phyloP scores from a whole-genome alignment of 192 early-diverging fungal genomes.

The Coemansia sp. region DNA sequence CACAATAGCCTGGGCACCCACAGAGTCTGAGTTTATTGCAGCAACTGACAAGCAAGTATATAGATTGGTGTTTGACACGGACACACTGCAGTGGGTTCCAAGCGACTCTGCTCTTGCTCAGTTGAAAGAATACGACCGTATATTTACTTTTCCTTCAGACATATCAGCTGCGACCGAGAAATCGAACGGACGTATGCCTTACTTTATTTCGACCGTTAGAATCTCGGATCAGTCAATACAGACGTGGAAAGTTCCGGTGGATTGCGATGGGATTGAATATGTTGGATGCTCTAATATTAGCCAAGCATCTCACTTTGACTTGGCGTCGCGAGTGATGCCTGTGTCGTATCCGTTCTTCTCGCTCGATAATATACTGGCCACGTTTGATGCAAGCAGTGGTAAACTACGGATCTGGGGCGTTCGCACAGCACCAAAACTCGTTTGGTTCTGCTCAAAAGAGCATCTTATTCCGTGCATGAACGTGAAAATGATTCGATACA shows the following conservation, averaged over 20 bases:
- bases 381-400: conserved; percentile 44
- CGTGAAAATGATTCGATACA: conserved; percentile 56
- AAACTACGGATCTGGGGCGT: conserved; percentile 52
- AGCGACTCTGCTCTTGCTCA: conserved; percentile 24
- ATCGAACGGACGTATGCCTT: conserved; percentile 3
- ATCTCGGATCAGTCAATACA: conserved; percentile 23
- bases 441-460: conserved; percentile 55
- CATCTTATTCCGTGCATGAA: conserved; percentile 48
- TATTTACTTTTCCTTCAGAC: conserved; percentile 45
- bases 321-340: conserved; percentile 52
- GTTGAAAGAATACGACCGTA: conserved; percentile 38
- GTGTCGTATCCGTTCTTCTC: conserved; percentile 50
- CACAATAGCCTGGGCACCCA: conserved; percentile 54
- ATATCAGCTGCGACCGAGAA: neutral
- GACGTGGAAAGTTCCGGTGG: conserved; percentile 36
- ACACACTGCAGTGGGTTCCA: conserved; percentile 34
- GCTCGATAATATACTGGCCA: conserved; percentile 53
- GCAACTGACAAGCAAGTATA: conserved; percentile 42
- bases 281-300: conserved; percentile 20
- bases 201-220: conserved; percentile 45
- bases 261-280: conserved; percentile 15
- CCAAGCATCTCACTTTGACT: conserved; percentile 28
- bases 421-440: conserved; percentile 22
- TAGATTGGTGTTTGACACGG: conserved; percentile 26
- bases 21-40: conserved; percentile 49